These are phyloP conservation scores for Diaporthe humulicola DNA, from an alignment of 2,329 filamentous ascomycete species.

Conservation along the genomic window DNA sequence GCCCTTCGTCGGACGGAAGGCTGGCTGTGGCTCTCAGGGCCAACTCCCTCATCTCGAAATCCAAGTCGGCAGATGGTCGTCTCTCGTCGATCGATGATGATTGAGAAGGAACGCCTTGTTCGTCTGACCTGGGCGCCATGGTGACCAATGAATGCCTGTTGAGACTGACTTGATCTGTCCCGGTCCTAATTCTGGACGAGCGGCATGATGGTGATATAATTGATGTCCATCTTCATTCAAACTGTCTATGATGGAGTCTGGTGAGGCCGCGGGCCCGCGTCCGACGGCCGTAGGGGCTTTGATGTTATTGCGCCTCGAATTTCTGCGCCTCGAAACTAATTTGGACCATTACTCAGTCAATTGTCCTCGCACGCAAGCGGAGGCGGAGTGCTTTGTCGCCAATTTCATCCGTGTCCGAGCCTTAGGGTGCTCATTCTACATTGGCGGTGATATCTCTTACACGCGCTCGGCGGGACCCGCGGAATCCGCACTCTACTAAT, in stretches of 20 bases:
- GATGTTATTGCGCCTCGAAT: background rate
- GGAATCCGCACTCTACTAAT: background rate
- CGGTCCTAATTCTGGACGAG: background rate
- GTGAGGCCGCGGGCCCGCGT: background rate
- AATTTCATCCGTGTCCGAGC: background rate
- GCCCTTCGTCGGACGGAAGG: background rate
- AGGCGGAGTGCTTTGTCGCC: background rate
- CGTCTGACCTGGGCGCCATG: background rate
- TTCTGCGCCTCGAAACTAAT: background rate
- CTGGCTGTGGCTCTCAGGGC: constrained; percentile 7
- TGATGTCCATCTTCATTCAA: background rate
- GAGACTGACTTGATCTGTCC: background rate
- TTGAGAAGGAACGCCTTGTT: background rate
- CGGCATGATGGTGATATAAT: background rate
- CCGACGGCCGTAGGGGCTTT: background rate
- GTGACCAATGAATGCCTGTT: background rate
- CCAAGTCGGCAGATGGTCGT: background rate
- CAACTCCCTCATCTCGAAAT: constrained; percentile 7
- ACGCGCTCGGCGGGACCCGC: background rate
- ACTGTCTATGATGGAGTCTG: background rate
- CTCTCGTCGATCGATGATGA: background rate
- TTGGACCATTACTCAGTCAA: background rate
- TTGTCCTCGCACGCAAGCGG: background rate
- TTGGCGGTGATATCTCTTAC: background rate
- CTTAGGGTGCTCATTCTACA: background rate